A percentile compares a stretch with the other conserved stretches of the same genome.
phyloP scores from a whole-genome alignment of 352 stramenopile genomes.

The Phytophthora kernoviae region DNA sequence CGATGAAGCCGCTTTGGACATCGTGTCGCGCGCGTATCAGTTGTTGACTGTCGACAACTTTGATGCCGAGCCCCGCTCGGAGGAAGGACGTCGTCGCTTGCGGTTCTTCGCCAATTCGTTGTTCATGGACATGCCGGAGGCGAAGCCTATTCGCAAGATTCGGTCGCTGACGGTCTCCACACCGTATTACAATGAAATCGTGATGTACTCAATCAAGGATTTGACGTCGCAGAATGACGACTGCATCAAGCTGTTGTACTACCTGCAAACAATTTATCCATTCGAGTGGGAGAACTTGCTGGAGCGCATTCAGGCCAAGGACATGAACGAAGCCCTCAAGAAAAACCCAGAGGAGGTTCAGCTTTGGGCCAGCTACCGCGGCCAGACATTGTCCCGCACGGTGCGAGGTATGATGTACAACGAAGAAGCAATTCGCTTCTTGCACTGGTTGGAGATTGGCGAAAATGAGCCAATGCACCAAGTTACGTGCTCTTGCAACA shows the following conservation, averaged over 20 bases:
- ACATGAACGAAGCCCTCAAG: conserved; percentile 82
- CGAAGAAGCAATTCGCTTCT: conserved; percentile 79
- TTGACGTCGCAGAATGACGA: conserved; percentile 86
- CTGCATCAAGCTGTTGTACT: conserved; percentile 96
- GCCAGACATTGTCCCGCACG: conserved; percentile 78
- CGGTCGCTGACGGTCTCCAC: conserved; percentile 78
- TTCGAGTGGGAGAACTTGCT: conserved; percentile 86
- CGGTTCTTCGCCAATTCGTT: conserved; percentile 89
- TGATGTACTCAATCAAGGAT: conserved; percentile 89
- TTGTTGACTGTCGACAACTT: conserved; percentile 87
- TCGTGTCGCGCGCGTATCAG: conserved; percentile 83
- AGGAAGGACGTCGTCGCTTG: conserved; percentile 78
- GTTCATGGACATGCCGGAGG: conserved; percentile 89
- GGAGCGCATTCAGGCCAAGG: conserved; percentile 74
- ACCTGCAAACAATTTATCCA: conserved; percentile 90
- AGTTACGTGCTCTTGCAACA: conserved; percentile 73
- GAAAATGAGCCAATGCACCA: conserved; percentile 87
- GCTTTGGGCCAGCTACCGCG: conserved; percentile 81
- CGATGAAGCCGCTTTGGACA: conserved; percentile 77
- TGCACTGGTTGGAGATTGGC: conserved; percentile 87
- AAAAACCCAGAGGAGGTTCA: conserved; percentile 82
- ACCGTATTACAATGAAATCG: conserved; percentile 89
- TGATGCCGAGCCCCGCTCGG: conserved; percentile 79
- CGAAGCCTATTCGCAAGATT: conserved; percentile 85
- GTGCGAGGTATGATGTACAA: conserved; percentile 90